Base-by-base conservation (phyloP, 768 basidiomycete species). In the Auriscalpium orientale region DNA sequence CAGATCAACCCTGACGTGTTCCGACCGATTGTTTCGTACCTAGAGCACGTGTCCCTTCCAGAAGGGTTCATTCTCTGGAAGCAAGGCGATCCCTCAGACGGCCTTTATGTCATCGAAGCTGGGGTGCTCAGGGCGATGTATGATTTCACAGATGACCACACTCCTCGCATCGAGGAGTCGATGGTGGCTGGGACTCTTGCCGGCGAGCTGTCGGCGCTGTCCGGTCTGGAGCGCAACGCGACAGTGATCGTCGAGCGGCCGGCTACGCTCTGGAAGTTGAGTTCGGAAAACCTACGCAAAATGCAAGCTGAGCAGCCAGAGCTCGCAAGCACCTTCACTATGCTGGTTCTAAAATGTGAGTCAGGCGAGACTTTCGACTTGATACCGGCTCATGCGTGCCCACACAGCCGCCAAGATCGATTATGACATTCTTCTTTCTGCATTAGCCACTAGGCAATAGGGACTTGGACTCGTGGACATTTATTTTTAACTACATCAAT, bases 121-220 rank as follows among this genome's bases (percentile, higher is more conserved):
- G 95, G 95, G 8, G 81, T 92, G 35, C 75, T 99, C 35, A 77
- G 89, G 10, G 95, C 95, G 0, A 79, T 79, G 18, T 98, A 98
- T 70, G 56, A 49, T 46, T 95, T 93, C 66, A 83, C 82, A 2
- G 83, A 83, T 49, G 28, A 28, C 28, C 81, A 88, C 60, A 72
- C 80, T 7, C 79, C 80, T 22, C 67, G 71, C 6, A 83, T 92
- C 49, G 86, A 89, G 64, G 93, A 95, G 71, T 90, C 88, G 2
- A 95, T 95, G 93, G 91, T 95, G 0, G 83, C 91, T 4, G 95
- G 94, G 2, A 92, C 93, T 0, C 73, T 98, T 2, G 91, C 95
- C 10, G 95, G 95, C 0, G 95, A 98, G 70, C 69, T 99, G 52
- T 86, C 91, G 0, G 89, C 88, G 38, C 72, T 99, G 12, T 85